Evolutionary conservation across 2,329 filamentous ascomycete species (phyloP).

Genomic region (Penicillium occitanis): DNA sequence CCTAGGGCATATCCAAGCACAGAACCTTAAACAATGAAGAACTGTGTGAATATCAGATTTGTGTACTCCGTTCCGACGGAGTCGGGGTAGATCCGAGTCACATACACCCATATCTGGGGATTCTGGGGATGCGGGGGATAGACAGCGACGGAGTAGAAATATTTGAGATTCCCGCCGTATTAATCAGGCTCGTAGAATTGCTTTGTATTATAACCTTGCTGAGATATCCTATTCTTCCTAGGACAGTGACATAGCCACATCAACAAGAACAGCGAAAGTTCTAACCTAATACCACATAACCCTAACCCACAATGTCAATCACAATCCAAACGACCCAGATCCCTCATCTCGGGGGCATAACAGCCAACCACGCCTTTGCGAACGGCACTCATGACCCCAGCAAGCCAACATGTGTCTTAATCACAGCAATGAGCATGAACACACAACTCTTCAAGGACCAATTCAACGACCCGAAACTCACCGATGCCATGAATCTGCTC

Average conservation of each 20-base stretch:
- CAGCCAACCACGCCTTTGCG: conserved; percentile 46
- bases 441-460: conserved; percentile 43
- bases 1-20: no score
- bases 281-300: not conserved
- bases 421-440: conserved; percentile 50
- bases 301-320: not conserved
- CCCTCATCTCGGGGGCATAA: conserved; percentile 48
- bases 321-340: conserved; percentile 35
- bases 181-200: not conserved
- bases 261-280: not conserved
- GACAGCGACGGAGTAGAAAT: not conserved
- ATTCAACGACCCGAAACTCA: conserved; percentile 34
- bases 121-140: not conserved
- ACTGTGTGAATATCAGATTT: not conserved
- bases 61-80: not conserved
- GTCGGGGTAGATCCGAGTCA: not conserved
- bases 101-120: not conserved
- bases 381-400: conserved; percentile 45
- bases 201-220: no score
- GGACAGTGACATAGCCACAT: no score
- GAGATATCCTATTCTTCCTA: no score
- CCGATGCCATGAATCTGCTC: conserved; percentile 45
- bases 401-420: conserved; percentile 50
- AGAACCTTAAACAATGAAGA: not conserved
- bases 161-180: not conserved